A percentile compares a stretch with the other conserved stretches of the same genome.
Conservation (phyloP, 208 protist species). For the Crithidia brevicula region DNA sequence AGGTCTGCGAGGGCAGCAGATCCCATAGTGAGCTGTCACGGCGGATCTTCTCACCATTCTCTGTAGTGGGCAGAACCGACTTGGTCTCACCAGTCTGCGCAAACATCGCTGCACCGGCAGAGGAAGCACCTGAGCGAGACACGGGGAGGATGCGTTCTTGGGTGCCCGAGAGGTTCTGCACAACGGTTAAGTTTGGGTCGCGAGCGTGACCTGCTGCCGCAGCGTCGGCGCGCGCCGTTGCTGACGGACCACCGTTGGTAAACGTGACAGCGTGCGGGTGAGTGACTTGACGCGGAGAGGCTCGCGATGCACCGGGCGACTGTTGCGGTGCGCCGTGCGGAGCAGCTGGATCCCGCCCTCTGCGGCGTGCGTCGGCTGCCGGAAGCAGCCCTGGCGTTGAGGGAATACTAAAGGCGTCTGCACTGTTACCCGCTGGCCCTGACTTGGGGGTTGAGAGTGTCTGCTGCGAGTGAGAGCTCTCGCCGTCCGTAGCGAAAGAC, state of each 20-base stretch:
- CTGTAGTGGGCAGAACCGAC: conserved; percentile 8
- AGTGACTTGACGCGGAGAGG: not conserved
- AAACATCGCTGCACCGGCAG: not conserved
- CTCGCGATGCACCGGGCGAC: not conserved
- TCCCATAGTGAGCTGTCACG: conserved; percentile 26
- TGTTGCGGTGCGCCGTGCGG: not conserved
- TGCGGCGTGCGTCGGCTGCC: not conserved
- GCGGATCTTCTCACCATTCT: conserved; percentile 16
- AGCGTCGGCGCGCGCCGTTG: not conserved
- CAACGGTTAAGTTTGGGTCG: conserved; percentile 17
- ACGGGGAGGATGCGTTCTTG: not conserved
- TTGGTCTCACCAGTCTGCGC: not conserved
- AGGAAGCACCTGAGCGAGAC: not conserved
- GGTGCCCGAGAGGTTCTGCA: conserved; percentile 4
- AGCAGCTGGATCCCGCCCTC: not conserved
- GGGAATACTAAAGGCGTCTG: conserved; percentile 25
- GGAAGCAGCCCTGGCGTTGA: conserved; percentile 24
- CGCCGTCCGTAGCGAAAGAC: conserved; percentile 2
- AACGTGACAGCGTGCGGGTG: not conserved
- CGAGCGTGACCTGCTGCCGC: not conserved
- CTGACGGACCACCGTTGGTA: not conserved
- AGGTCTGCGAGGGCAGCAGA: conserved; percentile 7
- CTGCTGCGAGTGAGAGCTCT: not conserved
- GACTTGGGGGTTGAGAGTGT: conserved; percentile 7
- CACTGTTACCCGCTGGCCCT: not conserved